Percentiles rank a stretch among this genome's conserved stretches.
These are phyloP conservation scores for Fusarium oxysporum DNA, from an alignment of 2,329 filamentous ascomycete genomes.

Conservation along the genomic window DNA sequence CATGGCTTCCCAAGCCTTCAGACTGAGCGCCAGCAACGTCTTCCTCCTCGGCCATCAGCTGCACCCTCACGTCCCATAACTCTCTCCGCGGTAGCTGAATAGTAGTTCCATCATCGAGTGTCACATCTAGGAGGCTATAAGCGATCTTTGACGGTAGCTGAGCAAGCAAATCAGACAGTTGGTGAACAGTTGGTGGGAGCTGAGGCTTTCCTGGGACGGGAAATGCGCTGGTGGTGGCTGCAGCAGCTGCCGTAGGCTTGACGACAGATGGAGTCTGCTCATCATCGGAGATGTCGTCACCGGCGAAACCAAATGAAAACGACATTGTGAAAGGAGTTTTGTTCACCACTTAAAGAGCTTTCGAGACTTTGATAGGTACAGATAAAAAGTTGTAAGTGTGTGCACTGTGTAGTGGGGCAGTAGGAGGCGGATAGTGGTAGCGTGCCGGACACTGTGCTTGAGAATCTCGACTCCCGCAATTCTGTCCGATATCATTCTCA, in stretches of 20 bases:
- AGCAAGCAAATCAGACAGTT: slow-evolving; percentile 62
- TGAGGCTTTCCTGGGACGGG: slow-evolving; percentile 71
- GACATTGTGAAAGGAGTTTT: slow-evolving; percentile 50
- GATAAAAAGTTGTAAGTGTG: slow-evolving; percentile 39
- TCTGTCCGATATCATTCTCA: slow-evolving; percentile 19
- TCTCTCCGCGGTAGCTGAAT: slow-evolving; percentile 77
- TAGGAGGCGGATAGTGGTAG: slow-evolving; percentile 2
- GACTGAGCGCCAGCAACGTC: slow-evolving; percentile 51
- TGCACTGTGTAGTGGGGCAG: slow-evolving; percentile 46
- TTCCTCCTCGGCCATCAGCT: slow-evolving; percentile 81
- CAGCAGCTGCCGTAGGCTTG: slow-evolving; percentile 40
- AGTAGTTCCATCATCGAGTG: slow-evolving; percentile 64
- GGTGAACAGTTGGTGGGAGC: slow-evolving; percentile 65
- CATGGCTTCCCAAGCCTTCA: slow-evolving; percentile 71
- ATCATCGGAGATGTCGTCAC: slow-evolving; percentile 70
- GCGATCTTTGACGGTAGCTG: slow-evolving; percentile 79
- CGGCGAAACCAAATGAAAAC: slow-evolving; percentile 71
- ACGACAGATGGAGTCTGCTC: slow-evolving; percentile 45
- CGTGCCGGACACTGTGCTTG: slow-evolving; percentile 35
- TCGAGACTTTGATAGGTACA: neutral
- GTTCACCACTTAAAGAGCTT: slow-evolving; percentile 4
- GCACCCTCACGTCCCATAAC: slow-evolving; percentile 83
- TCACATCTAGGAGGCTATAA: slow-evolving; percentile 71
- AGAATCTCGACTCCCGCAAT: slow-evolving; percentile 29
- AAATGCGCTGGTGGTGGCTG: slow-evolving; percentile 59